Base-by-base conservation (phyloP, 768 basidiomycete genomes). In the Lactarius pseudohatsudake region DNA sequence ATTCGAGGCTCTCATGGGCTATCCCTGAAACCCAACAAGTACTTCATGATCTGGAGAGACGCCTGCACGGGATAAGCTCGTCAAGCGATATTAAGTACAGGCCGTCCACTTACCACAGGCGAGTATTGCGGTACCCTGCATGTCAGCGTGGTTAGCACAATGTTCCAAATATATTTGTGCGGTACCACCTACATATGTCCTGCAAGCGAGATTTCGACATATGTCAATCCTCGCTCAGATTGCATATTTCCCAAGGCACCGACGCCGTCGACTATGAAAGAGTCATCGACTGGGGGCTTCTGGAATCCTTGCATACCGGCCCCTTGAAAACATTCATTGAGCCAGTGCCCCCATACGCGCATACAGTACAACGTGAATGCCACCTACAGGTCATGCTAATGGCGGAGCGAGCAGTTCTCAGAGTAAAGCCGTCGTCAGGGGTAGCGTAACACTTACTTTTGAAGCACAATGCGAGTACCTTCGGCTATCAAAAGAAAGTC, bases 401-500 rank as follows among this genome's bases (percentile, higher is more conserved):
- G 26, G 43, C n/a, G 18, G 36, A 40, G 13, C 26, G 34, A 55
- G 40, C 16, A n/a, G 47, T 6, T 18, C 30, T 36, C 18, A 66
- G 8, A 9, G 5, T 26, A 1, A 1, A 26, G 26, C 26, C 26
- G 32, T 22, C 5, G 16, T 57, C 15, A 18, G 55, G 7, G n/a
- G 64, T 32, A 30, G 18, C 3, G n/a, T 38, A 20, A 20, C 7
- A 71, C 77, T 68, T 65, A 78, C 77, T 79, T 79, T 61, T 79
- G 78, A 30, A 79, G 72, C 4, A 75, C 76, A 22, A 77, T 75
- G 10, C 78, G 71, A 28, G 77, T 70, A 2, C 90, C 91, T 68
- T 90, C 86, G 11, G 89, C 84, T 59, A 92, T 90, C 40, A 89
- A 77, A 64, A 89, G 81, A 71, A 85, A 92, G 75, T 92, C 90